Percentiles rank a stretch among this genome's conserved stretches.
phyloP scores from a whole-genome alignment of 2,329 filamentous ascomycete genomes.

The Fusarium odoratissimum region DNA sequence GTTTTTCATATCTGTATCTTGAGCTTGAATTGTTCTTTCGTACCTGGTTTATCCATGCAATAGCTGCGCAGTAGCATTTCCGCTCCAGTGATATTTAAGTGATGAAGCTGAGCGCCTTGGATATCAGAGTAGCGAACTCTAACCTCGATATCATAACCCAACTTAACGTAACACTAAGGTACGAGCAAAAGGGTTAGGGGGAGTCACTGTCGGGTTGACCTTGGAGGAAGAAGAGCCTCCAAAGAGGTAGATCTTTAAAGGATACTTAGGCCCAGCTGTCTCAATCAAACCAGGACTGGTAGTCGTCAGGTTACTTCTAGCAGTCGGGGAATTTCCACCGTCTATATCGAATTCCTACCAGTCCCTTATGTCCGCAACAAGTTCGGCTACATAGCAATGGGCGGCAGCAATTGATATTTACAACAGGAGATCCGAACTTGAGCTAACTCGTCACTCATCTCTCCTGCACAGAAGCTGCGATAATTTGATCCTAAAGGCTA shows the following conservation, averaged over 20 bases:
- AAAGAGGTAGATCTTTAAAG: neutral
- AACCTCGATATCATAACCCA: too few species aligned
- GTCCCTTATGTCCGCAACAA: neutral
- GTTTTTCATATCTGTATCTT: neutral
- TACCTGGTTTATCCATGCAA: neutral
- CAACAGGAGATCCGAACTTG: neutral
- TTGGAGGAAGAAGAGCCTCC: neutral
- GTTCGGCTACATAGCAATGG: neutral
- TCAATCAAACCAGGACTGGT: neutral
- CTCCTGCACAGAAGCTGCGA: rapidly evolving
- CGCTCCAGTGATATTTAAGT: neutral
- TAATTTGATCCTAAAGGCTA: neutral
- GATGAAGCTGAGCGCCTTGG: too few species aligned
- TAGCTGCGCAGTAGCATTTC: neutral
- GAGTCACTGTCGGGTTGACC: too few species aligned
- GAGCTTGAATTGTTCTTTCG: neutral
- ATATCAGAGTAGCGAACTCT: too few species aligned
- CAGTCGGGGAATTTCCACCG: neutral
- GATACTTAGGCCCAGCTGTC: neutral
- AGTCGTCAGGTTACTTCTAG: rapidly evolving
- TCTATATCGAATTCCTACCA: neutral
- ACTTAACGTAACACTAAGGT: too few species aligned
- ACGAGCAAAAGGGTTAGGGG: too few species aligned
- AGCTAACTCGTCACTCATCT: neutral
- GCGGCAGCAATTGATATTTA: neutral